Evolutionary conservation across 129 eudicot species (phyloP), one percentile per base, ranked within the genome.

Genomic region (Flaveria trinervia): DNA sequence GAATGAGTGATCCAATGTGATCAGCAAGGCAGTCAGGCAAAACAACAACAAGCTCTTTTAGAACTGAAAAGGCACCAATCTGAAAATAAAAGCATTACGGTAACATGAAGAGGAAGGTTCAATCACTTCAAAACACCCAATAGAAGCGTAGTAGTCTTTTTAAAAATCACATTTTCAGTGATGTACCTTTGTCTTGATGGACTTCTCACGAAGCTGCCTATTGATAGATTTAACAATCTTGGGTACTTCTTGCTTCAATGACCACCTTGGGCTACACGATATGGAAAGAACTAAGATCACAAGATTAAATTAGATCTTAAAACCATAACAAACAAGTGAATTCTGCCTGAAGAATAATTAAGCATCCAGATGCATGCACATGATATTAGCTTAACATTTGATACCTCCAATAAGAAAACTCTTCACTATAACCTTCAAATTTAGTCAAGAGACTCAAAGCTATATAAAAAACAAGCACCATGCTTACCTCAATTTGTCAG

Each of bases 21-120:
- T 95, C 99, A 45, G 97, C 90, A 83, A 95, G 93, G 79, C 99
- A 95, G 80, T 95, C 97, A 76, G 99, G 99, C 87, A 95, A 86
- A 75, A 95, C 99, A 56, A 88, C 84, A 51, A 92, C 99, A 57
- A 95, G 99, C 81, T 95, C 99, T 85, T 88, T 95, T 51, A 95
- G 77, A 80, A 95, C 97, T 2, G 96, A 95, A 79, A 95, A 95
- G 28, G 99, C 99, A 26, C 99, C 99, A 85, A 95, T 93, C 99
- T 95, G 86, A 71, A 68, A 54, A 54, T 33, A 11, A 22, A 33
- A 45, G 15, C 16, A 65, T 71, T 28, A 51, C 20, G 45, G 68
- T 56, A 64, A 9, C 52, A 75, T n/a, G 41, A 45, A 9, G 56
- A 9, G 79, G 20, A 69, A 28, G 39, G 7, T 77, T 30, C 51